Evolutionary conservation across 352 stramenopile species (phyloP), one percentile per base, ranked within the genome.

Genomic region (Saprolegnia parasitica): DNA sequence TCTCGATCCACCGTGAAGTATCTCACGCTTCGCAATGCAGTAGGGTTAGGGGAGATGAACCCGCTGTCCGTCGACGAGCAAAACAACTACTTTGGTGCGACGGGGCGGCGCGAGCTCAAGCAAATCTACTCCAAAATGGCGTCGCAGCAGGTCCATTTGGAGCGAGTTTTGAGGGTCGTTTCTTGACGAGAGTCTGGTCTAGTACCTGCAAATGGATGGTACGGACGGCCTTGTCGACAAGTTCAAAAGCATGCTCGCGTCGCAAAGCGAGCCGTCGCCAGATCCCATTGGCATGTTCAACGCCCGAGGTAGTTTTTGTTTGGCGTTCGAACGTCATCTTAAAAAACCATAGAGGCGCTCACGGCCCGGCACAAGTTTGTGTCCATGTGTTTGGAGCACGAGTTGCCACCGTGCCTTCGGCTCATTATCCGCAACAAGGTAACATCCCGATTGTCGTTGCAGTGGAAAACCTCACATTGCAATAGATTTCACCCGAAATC

Each of bases 311-410:
- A n/a, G 55, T 4, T 5, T n/a, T 10, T 8, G 21, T 5, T 62
- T 61, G 24, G 18, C n/a, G n/a, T n/a, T n/a, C n/a, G 9, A 9
- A 62, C 18, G 4, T 10, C 20, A 23, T 35, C 5, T 35, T 35
- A 35, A 2, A 5, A 35, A 35, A 5, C 29, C 29, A 6, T n/a
- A 35, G 58, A 67, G 50, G 58, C 39, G 58, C 50, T 91, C 63
- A 91, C 84, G 16, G 84, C 84, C 20, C 79, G 84, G 0, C 84
- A 91, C 75, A 89, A 89, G 49, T 91, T 91, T 66, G 77, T 81
- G 23, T 77, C 84, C 9, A 67, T 91, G 18, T 91, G 84, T 62
- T 78, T 91, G 16, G 84, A 91, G 35, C 78, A 86, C 13, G 78
- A 91, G 47, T 71, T 91, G 6, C 84, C 84, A 11, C 84, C 84